These are phyloP conservation scores for Beauveria varroae DNA, from an alignment of 2,329 filamentous ascomycete species.

Conservation along the genomic window DNA sequence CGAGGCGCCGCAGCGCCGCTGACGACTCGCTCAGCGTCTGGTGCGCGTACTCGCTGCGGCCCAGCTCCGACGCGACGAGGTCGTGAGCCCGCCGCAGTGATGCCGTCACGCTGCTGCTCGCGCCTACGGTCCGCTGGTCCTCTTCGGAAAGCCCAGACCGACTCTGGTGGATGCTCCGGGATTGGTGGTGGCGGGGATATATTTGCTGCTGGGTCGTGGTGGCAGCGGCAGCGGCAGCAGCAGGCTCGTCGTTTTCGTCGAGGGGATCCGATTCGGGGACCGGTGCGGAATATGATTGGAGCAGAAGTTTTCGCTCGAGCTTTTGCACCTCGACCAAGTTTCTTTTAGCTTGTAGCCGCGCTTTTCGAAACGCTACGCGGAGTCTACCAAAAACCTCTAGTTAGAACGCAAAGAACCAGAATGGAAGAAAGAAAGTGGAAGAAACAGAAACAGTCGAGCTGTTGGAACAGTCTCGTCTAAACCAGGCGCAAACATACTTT, in stretches of 20 bases:
- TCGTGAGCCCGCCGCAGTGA: conserved; percentile 80
- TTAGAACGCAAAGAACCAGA: background rate
- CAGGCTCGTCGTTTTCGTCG: conserved; percentile 17
- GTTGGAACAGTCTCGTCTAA: no score
- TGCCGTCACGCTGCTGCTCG: conserved; percentile 75
- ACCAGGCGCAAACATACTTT: conserved; percentile 38
- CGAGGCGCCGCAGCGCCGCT: conserved; percentile 70
- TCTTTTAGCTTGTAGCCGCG: conserved; percentile 71
- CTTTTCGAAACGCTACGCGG: conserved; percentile 67
- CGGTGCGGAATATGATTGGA: conserved; percentile 54
- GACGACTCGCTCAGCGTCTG: conserved; percentile 82
- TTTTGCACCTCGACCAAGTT: conserved; percentile 66
- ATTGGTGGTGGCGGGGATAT: conserved; percentile 15
- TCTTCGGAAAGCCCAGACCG: conserved; percentile 46
- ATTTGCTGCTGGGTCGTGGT: conserved; percentile 3
- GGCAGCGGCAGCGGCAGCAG: conserved; percentile 18
- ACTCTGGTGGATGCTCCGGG: conserved; percentile 22
- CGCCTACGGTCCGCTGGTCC: conserved; percentile 64
- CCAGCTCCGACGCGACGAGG: conserved; percentile 76
- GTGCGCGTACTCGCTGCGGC: conserved; percentile 80
- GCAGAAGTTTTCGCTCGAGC: conserved; percentile 68
- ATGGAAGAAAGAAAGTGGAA: background rate
- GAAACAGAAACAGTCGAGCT: no score
- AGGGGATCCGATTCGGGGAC: conserved; percentile 26
- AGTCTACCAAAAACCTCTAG: conserved; percentile 28